phyloP scores from a whole-genome alignment of 345 rosid species.

The Anacardium occidentale region DNA sequence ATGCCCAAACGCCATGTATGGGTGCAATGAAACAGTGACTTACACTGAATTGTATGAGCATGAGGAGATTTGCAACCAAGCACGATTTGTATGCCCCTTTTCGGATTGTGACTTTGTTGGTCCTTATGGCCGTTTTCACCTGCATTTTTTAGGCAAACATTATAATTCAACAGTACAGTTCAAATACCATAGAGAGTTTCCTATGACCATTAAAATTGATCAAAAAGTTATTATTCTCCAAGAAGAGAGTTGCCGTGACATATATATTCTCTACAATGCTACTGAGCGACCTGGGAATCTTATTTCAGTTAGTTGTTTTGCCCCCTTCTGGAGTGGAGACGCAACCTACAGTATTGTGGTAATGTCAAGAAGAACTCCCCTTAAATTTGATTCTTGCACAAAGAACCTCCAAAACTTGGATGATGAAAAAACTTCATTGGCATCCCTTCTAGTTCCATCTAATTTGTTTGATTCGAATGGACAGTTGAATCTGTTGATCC shows the following conservation, averaged over 20 bases:
- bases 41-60: neutral
- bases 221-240: slow-evolving; percentile 33
- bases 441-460: neutral
- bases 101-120: neutral
- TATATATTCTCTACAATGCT: slow-evolving; percentile 25
- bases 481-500: neutral
- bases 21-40: slow-evolving; percentile 4
- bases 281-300: slow-evolving; percentile 16
- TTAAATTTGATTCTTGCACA: slow-evolving; percentile 3
- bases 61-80: neutral
- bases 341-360: neutral
- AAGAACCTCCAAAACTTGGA: neutral
- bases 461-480: neutral
- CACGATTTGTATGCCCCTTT: slow-evolving; percentile 3
- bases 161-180: slow-evolving; percentile 3
- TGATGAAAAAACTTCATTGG: neutral
- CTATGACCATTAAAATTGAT: slow-evolving; percentile 2
- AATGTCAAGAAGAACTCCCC: neutral
- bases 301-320: slow-evolving; percentile 2
- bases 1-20: neutral
- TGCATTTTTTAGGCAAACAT: neutral
- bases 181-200: neutral
- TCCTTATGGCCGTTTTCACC: neutral
- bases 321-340: too few relatives aligned
- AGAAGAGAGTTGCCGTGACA: slow-evolving; percentile 15